Percentiles rank a stretch among this genome's conserved stretches.
phyloP scores from a whole-genome alignment of 2,329 filamentous ascomycete species.

The Diplodia seriata region DNA sequence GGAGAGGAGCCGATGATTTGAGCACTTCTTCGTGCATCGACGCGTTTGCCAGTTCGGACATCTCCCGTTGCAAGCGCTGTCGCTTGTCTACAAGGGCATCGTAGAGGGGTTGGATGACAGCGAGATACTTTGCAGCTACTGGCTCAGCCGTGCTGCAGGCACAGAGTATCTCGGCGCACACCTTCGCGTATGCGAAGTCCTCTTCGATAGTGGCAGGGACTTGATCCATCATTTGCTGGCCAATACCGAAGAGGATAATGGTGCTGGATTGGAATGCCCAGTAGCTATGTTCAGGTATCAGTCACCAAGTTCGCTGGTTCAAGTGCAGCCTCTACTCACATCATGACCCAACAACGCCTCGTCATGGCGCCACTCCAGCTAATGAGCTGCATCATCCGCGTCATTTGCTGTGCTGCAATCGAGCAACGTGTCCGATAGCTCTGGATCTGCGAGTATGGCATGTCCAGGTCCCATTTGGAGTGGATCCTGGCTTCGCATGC shows the following conservation, averaged over 20 bases:
- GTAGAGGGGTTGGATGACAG: conserved; percentile 46
- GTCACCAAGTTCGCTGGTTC: not conserved
- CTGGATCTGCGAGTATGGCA: conserved; percentile 41
- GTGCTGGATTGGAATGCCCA: conserved; percentile 47
- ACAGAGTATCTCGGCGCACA: conserved; percentile 47
- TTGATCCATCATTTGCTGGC: conserved; percentile 46
- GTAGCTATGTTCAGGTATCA: conserved; percentile 37
- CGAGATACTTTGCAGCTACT: conserved; percentile 44
- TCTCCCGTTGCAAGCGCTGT: not conserved
- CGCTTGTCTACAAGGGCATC: conserved; percentile 40
- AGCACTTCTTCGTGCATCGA: not conserved
- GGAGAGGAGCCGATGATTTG: not conserved
- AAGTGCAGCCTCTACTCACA: conserved; percentile 38
- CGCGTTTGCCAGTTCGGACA: conserved; percentile 39
- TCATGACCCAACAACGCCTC: conserved; percentile 48
- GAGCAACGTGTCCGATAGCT: conserved; percentile 44
- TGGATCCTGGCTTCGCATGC: conserved; percentile 40
- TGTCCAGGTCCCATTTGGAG: conserved; percentile 36
- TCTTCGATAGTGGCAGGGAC: conserved; percentile 41
- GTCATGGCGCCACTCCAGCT: conserved; percentile 46
- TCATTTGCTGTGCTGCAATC: conserved; percentile 46
- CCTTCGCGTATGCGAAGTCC: conserved; percentile 45
- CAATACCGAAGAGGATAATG: conserved; percentile 46
- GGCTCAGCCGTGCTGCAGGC: conserved; percentile 43
- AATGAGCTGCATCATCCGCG: conserved; percentile 45